Percentiles rank a stretch among this genome's conserved stretches.
phyloP scores from a whole-genome alignment of 768 basidiomycete species.

The Filobasidium wieringae region DNA sequence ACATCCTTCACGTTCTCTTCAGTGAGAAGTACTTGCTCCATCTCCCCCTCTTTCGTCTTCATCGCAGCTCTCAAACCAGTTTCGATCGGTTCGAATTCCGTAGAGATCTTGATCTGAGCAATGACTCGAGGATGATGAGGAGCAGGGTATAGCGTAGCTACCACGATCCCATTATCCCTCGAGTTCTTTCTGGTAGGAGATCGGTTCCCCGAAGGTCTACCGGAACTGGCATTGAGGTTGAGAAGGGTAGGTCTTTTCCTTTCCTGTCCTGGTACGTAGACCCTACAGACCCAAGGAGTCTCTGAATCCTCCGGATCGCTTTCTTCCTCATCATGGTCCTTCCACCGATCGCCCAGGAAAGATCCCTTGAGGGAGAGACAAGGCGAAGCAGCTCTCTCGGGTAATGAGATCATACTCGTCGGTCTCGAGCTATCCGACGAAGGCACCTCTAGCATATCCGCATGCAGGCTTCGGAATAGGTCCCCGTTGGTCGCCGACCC shows the following conservation, averaged over 20 bases:
- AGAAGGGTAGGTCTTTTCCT: no score
- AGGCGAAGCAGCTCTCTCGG: background rate
- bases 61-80: constrained; percentile 18
- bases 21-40: constrained; percentile 51
- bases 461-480: no score
- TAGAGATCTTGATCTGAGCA: constrained; percentile 78
- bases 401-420: background rate
- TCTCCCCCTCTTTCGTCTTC: constrained; percentile 8
- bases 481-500: background rate
- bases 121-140: constrained; percentile 95
- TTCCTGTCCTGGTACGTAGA: constrained; percentile 21
- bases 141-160: constrained; percentile 76
- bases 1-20: constrained; percentile 92
- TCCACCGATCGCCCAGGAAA: background rate
- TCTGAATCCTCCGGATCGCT: constrained; percentile 94
- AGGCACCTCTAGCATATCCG: background rate
- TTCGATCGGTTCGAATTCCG: constrained; percentile 70
- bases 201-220: constrained; percentile 15
- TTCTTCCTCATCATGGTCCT: constrained; percentile 50
- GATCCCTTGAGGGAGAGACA: background rate
- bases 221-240: background rate
- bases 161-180: constrained; percentile 43
- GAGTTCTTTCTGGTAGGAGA: background rate
- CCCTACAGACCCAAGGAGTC: constrained; percentile 79
- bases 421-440: background rate